A percentile compares a stretch with the other conserved stretches of the same genome.
Evolutionary conservation across 768 basidiomycete genomes (phyloP).

Genomic region (Mycena leptocephala): DNA sequence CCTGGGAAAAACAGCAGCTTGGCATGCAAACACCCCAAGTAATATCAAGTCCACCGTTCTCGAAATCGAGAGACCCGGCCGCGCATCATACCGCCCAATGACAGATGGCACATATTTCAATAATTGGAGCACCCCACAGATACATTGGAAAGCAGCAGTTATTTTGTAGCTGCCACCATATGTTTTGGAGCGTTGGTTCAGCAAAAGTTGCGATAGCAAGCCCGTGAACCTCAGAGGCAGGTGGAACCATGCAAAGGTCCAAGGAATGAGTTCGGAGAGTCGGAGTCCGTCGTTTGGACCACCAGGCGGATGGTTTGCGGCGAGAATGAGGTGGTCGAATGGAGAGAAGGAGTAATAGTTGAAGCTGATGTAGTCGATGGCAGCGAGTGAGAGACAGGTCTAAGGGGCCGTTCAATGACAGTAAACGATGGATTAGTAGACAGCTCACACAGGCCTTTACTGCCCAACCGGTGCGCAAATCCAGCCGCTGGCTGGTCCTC

Average conservation of each 20-base stretch:
- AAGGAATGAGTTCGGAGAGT: background rate
- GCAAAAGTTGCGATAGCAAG: background rate
- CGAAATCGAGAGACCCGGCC: background rate
- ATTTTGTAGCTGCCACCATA: constrained; percentile 14
- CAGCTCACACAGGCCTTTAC: constrained; percentile 17
- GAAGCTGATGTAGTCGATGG: background rate
- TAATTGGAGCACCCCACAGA: background rate
- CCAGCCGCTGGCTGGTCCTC: too few relatives aligned
- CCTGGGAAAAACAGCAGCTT: constrained; percentile 26
- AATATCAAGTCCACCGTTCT: background rate
- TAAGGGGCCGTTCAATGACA: background rate
- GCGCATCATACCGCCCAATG: background rate
- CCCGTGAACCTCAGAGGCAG: background rate
- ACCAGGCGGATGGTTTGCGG: background rate
- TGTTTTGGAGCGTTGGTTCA: constrained; percentile 7
- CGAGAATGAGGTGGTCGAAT: background rate
- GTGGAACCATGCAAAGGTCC: background rate
- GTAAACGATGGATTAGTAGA: background rate
- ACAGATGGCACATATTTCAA: background rate
- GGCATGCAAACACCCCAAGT: background rate
- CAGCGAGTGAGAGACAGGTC: background rate
- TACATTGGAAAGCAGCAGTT: background rate
- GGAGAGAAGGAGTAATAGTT: background rate
- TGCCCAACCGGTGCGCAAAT: constrained; percentile 20
- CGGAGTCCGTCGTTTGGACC: background rate